Percentiles rank a stretch among this genome's conserved stretches.
Evolutionary conservation across 345 rosid species (phyloP).

Genomic region (Cardamine occulta): DNA sequence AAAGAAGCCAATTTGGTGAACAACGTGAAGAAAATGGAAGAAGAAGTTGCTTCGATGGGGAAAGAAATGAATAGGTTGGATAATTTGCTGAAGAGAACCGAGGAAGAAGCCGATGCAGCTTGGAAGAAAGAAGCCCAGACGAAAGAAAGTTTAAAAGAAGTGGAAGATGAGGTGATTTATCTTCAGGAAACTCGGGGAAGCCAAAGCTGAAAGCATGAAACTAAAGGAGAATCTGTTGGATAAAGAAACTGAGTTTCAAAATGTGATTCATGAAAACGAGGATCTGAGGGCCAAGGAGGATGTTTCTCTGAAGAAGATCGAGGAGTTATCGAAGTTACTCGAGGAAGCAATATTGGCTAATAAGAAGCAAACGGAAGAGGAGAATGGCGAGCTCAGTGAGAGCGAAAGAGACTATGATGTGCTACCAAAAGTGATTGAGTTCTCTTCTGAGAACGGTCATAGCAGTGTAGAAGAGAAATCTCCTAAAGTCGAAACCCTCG

Average conservation of each 20-base stretch:
- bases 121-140: conserved; percentile 74
- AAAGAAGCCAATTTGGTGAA: conserved; percentile 65
- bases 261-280: conserved; percentile 68
- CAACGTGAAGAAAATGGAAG: conserved; percentile 66
- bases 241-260: conserved; percentile 86
- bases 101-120: conserved; percentile 72
- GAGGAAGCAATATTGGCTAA: conserved; percentile 69
- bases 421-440: conserved; percentile 91
- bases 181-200: conserved; percentile 80
- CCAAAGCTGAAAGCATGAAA: conserved; percentile 70
- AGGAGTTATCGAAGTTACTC: conserved; percentile 77
- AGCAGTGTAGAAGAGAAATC: conserved; percentile 71
- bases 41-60: conserved; percentile 66
- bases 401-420: conserved; percentile 93
- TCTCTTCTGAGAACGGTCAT: conserved; percentile 93
- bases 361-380: conserved; percentile 62
- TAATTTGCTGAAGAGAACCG: conserved; percentile 64
- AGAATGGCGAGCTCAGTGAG: conserved; percentile 78
- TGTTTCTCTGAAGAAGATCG: conserved; percentile 61
- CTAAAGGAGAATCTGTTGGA: conserved; percentile 72
- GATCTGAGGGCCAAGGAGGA: conserved; percentile 71
- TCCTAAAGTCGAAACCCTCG: conserved; percentile 45
- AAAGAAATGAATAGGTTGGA: conserved; percentile 74
- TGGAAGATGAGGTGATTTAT: conserved; percentile 76
- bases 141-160: conserved; percentile 75